Percentiles rank a stretch among this genome's conserved stretches.
phyloP scores from a whole-genome alignment of 2,329 filamentous ascomycete species.

The Fusarium euwallaceae region DNA sequence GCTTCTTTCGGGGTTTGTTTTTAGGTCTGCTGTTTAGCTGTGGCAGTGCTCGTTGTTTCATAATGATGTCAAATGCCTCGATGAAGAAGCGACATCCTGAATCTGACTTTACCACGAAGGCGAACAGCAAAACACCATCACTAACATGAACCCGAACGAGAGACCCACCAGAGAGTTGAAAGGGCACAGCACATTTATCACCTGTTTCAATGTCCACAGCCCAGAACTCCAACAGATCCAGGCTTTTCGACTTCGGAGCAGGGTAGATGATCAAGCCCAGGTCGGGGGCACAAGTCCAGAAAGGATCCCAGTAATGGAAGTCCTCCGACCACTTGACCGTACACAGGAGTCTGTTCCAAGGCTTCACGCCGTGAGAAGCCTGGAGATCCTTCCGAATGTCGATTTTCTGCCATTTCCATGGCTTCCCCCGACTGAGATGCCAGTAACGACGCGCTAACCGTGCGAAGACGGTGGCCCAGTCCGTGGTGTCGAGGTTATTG shows the following conservation, averaged over 20 bases:
- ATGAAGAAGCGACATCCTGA: slow-evolving; percentile 70
- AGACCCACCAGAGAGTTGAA: slow-evolving; percentile 62
- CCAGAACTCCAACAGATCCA: slow-evolving; percentile 50
- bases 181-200: slow-evolving; percentile 61
- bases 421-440: slow-evolving; percentile 62
- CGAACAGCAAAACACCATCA: slow-evolving; percentile 68
- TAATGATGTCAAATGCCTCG: slow-evolving; percentile 66
- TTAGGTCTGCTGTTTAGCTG: not conserved
- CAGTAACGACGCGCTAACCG: slow-evolving; percentile 67
- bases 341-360: slow-evolving; percentile 60
- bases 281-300: slow-evolving; percentile 68
- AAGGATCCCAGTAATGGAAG: slow-evolving; percentile 62
- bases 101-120: slow-evolving; percentile 63
- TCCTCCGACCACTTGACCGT: slow-evolving; percentile 49
- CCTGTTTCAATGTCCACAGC: slow-evolving; percentile 65
- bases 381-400: slow-evolving; percentile 35
- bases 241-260: slow-evolving; percentile 26
- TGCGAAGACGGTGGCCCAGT: slow-evolving; percentile 62
- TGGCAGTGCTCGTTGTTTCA: slow-evolving; percentile 13
- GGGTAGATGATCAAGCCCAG: slow-evolving; percentile 69
- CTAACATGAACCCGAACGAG: slow-evolving; percentile 68
- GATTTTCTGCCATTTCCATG: slow-evolving; percentile 50
- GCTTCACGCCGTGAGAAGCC: slow-evolving; percentile 53
- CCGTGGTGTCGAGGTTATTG: slow-evolving; percentile 31
- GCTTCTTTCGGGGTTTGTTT: not conserved